Evolutionary conservation across 768 basidiomycete species (phyloP).

Genomic region (Rubroboletus satanas): DNA sequence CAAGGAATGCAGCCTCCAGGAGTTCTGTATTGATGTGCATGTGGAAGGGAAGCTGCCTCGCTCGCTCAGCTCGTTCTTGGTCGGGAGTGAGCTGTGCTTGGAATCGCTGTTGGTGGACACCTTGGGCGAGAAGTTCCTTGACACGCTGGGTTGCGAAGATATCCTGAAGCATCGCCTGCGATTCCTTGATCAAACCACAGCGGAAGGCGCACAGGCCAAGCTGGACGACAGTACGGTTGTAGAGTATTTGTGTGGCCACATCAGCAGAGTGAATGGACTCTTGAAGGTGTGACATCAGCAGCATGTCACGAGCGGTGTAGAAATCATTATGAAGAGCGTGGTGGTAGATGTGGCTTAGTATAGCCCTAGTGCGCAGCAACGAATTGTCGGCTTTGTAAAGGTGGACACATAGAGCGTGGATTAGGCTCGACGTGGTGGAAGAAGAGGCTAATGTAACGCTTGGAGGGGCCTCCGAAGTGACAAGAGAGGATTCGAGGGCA

Average conservation of each 20-base stretch:
- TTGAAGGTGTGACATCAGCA: constrained; percentile 98
- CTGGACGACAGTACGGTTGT: constrained; percentile 96
- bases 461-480: constrained; percentile 57
- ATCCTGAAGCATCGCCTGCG: constrained; percentile 88
- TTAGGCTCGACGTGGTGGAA: constrained; percentile 65
- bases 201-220: constrained; percentile 97
- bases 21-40: constrained; percentile 99
- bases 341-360: constrained; percentile 97
- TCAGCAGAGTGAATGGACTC: constrained; percentile 96
- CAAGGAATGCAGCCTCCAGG: constrained; percentile 94
- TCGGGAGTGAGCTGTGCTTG: constrained; percentile 78
- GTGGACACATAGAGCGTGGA: constrained; percentile 85
- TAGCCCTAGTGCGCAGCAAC: constrained; percentile 90
- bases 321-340: constrained; percentile 96
- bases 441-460: constrained; percentile 54
- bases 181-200: constrained; percentile 88
- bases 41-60: constrained; percentile 96
- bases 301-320: constrained; percentile 94
- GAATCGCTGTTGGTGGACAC: constrained; percentile 90
- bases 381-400: constrained; percentile 92
- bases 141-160: constrained; percentile 96
- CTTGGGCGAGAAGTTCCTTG: constrained; percentile 95
- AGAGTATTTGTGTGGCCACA: constrained; percentile 94
- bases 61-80: constrained; percentile 95
- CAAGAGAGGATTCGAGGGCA: constrained; percentile 75